Evolutionary conservation across 1,284 basidiomycete species (phyloP).

Genomic region (Inonotus hispidus): DNA sequence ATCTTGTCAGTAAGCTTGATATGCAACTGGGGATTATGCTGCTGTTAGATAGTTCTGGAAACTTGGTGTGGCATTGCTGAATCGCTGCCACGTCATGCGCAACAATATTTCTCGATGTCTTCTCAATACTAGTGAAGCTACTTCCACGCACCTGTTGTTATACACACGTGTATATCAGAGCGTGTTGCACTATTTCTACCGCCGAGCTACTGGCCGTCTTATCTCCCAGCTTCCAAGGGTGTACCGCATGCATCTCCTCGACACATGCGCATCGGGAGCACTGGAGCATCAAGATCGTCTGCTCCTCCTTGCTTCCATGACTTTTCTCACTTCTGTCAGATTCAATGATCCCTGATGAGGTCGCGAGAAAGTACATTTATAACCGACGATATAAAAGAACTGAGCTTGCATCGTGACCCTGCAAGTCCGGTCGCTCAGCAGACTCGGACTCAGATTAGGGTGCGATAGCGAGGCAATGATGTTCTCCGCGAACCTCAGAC

Average conservation of each 20-base stretch:
- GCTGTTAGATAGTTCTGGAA: too few species aligned
- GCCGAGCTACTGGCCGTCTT: not conserved
- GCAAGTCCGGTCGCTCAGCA: not conserved
- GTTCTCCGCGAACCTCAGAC: not conserved
- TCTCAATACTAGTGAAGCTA: not conserved
- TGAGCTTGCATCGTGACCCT: not conserved
- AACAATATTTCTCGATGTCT: not conserved
- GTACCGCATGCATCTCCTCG: not conserved
- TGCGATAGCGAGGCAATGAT: not conserved
- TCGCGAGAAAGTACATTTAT: not conserved
- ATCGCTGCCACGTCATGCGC: not conserved
- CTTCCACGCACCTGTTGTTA: not conserved
- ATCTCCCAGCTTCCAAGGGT: not conserved
- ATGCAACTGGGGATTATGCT: too few species aligned
- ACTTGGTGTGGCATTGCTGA: too few species aligned
- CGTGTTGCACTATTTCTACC: not conserved
- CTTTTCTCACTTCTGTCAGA: not conserved
- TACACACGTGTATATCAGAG: not conserved
- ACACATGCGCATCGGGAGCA: not conserved
- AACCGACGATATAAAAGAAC: not conserved
- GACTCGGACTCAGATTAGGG: not conserved
- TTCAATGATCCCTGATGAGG: not conserved
- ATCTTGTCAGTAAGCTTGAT: too few species aligned
- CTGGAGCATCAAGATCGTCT: not conserved
- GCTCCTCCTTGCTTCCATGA: not conserved